phyloP scores from a whole-genome alignment of 805 yeast species.

The Ogataea nitratoaversa region DNA sequence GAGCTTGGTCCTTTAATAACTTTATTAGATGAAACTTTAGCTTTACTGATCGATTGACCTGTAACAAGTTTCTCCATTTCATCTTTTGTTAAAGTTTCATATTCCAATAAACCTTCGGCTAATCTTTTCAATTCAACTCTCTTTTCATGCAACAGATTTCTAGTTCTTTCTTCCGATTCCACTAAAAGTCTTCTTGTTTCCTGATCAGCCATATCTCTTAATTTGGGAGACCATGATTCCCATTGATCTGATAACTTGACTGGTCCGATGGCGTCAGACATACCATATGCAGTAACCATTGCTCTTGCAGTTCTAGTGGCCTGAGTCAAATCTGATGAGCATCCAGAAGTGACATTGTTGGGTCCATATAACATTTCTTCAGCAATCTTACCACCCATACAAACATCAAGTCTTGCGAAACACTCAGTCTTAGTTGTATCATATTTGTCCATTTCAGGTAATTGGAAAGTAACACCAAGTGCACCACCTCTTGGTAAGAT shows the following conservation, averaged over 20 bases:
- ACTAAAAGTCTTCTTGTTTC: constrained; percentile 78
- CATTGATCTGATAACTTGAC: constrained; percentile 84
- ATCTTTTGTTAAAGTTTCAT: constrained; percentile 87
- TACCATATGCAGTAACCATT: constrained; percentile 95
- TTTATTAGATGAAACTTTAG: constrained; percentile 69
- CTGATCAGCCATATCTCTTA: constrained; percentile 87
- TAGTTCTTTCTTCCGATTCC: constrained; percentile 75
- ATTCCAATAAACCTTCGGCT: constrained; percentile 91
- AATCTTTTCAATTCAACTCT: constrained; percentile 73
- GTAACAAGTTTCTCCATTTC: constrained; percentile 84
- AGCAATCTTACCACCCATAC: constrained; percentile 99
- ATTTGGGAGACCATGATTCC: constrained; percentile 90
- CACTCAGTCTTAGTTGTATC: constrained; percentile 89
- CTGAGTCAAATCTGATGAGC: constrained; percentile 82
- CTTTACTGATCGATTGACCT: constrained; percentile 72
- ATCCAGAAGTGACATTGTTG: constrained; percentile 92
- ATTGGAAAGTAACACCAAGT: constrained; percentile 92
- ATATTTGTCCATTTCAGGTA: constrained; percentile 97
- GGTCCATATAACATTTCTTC: constrained; percentile 90
- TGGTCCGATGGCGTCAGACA: constrained; percentile 93
- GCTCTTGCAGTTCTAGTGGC: constrained; percentile 95
- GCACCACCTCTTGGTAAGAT: constrained; percentile 97
- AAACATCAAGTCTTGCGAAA: constrained; percentile 87
- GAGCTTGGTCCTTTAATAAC: constrained; percentile 49
- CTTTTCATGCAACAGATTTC: constrained; percentile 57